Evolutionary conservation across 169 alveolate species (phyloP), one percentile per base, ranked within the genome.

Genomic region (Eimeria maxima): DNA sequence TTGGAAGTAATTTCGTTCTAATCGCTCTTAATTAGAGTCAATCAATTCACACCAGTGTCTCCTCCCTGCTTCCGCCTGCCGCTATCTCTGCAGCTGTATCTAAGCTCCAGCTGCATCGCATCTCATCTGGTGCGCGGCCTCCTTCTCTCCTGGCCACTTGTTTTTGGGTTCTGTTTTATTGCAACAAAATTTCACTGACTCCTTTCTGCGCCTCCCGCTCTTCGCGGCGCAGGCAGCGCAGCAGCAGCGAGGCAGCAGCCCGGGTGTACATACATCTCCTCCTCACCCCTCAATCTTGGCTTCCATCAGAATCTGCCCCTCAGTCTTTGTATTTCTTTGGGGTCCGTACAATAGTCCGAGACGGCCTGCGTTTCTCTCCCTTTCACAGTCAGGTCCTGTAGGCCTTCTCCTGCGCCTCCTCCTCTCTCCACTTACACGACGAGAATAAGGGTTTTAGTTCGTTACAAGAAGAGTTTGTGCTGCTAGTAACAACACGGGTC

Each of bases 51-150:
- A 60, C 69, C n/a, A 13, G 69, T 60, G 69, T 60, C 69, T 78
- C 60, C 88, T 74, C 86, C 38, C 60, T 78, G n/a, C 63, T 2
- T 78, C n/a, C 60, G 38, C 88, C 60, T 47, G 63, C 63, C 63
- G 63, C 38, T 44, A 29, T 33, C 88, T 78, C 88, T 38, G 38
- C 88, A 47, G 38, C 88, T 71, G 81, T 71, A 71, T 38, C 69
- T 38, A 22, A 18, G 63, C 63, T 78, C 60, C 60, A 38, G 63
- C 50, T 47, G 60, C 38, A 78, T 78, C 88, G 88, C 88, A 78
- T 38, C 88, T 47, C 88, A 38, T 38, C 88, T 78, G 88, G 88
- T 78, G 88, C 88, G 88, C 88, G 60, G 44, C 29, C 50, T 47
- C 53, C 60, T 47, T 47, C 88, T 29, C 38, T 44, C 27, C 27